Base-by-base conservation (phyloP, 2,329 filamentous ascomycete species). In the Exophiala sp. region DNA sequence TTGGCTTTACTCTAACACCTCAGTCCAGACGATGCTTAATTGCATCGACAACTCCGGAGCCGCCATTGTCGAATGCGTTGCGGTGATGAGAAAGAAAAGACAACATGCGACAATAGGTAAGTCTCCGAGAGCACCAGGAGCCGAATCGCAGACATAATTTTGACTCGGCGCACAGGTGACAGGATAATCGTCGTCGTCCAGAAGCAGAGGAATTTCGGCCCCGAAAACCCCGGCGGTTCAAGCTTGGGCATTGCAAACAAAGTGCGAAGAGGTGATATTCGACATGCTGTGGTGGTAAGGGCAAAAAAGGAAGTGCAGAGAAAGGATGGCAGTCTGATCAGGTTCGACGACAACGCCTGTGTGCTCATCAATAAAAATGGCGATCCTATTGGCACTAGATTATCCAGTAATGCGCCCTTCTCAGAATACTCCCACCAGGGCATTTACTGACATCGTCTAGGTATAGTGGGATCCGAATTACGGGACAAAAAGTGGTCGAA, bases 31-130 rank as follows among this genome's bases (percentile, higher is more conserved):
- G 68, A 88, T 98, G 81, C 81, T 98, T 64, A 96, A 93, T 74
- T 97, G 93, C 83, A 97, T 98, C 81, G 93, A 98, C 84, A 98
- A 96, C 77, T 97, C 93, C 59, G 93, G 93, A 68, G 93, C 93
- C 62, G 90, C 93, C 63, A 78, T 98, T 60, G 93, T 97, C 73
- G 93, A 98, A 75, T 98, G 93, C 74, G 87, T 86, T 68, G 85
- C 91, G 68, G 86, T 97, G 57, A 76, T 98, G 64, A 88, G 88
- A 65, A 93, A 91, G 74, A 95, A 96, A 75, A 77, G 82, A 60
- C 81, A 84, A 43, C 64, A 70, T 64, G 93, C 91, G 53, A 85
- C 83, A 65, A 90, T 98, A 65, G 93, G 90, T 95, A 79, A 63
- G 78, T 58, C 37, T 23, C 40, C 24, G 10, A 27, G 24, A 5